Percentiles rank a stretch among this genome's conserved stretches.
Evolutionary conservation across 2,329 filamentous ascomycete species (phyloP).

Genomic region (Penicillium corylophilum): DNA sequence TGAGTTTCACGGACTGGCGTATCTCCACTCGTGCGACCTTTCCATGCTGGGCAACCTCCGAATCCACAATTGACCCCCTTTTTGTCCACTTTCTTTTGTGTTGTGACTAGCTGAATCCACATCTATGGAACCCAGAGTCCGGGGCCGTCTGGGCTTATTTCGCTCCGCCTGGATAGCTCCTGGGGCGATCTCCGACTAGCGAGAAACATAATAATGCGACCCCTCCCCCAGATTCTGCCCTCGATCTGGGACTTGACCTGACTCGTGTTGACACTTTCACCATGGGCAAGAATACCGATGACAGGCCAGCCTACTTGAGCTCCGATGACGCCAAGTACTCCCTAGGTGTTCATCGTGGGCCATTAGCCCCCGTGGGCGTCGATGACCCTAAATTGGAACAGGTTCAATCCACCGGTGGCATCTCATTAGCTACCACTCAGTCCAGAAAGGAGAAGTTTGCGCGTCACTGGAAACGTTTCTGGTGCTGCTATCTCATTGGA

Average conservation of each 20-base stretch:
- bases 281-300: conserved; percentile 25
- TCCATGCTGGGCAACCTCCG: neutral
- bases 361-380: conserved; percentile 17
- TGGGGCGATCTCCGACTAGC: neutral
- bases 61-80: neutral
- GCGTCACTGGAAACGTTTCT: conserved; percentile 40
- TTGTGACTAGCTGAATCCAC: neutral
- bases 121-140: neutral
- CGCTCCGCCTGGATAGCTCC: neutral
- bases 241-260: neutral
- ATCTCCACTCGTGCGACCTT: neutral
- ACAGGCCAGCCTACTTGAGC: conserved; percentile 27
- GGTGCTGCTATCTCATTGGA: conserved; percentile 38
- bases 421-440: conserved; percentile 25
- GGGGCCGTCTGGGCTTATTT: neutral
- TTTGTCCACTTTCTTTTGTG: neutral
- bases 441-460: conserved; percentile 29
- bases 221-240: neutral
- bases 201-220: neutral
- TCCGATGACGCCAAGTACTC: conserved; percentile 31
- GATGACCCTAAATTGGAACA: conserved; percentile 26
- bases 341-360: conserved; percentile 32
- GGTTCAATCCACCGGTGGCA: conserved; percentile 27
- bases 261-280: conserved; percentile 1
- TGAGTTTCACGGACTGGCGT: neutral